Evolutionary conservation across 2,329 filamentous ascomycete species (phyloP), one percentile per base, ranked within the genome.

Genomic region (Albophoma yamanashiensis): DNA sequence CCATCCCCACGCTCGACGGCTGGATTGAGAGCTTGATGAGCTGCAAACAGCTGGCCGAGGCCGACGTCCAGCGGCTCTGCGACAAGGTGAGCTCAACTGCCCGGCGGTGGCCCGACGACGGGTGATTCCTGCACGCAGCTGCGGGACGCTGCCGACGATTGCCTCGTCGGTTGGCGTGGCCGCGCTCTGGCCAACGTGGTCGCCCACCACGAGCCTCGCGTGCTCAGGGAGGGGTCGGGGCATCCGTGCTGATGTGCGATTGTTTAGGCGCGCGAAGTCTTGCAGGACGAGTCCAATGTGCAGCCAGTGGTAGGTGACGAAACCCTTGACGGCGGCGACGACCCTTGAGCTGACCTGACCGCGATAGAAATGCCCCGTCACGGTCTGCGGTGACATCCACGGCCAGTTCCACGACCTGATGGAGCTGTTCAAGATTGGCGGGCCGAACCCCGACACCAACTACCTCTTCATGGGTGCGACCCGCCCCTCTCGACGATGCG

Each of bases 381-480:
- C 94, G 60, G 94, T 99, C 64, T 97, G 94, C 76, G 94, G 94
- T 74, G 94, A 99, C 78, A 99, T 99, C 74, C 94, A 99, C 77
- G 94, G 94, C 67, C 94, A 99, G 78, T 97, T 97, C 75, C 93
- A 97, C 76, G 94, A 99, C 73, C 79, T 99, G 75, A 97, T 99
- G 92, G 94, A 99, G 79, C 86, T 99, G 59, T 99, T 99, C 84
- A 95, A 96, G 80, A 97, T 99, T 75, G 94, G 94, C 68, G 94
- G 94, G 59, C 92, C 92, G 62, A 97, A 96, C 73, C 94, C 94
- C 66, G 94, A 99, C 76, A 97, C 94, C 72, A 97, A 97, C 81
- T 97, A 97, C 78, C 88, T 97, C 66, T 97, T 97, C 80, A 97
- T 99, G 92, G 92, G 91, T 94, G 78, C 72, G 86, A 61, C 65